Evolutionary conservation across 345 rosid species (phyloP).

Genomic region (Anacardium occidentale): DNA sequence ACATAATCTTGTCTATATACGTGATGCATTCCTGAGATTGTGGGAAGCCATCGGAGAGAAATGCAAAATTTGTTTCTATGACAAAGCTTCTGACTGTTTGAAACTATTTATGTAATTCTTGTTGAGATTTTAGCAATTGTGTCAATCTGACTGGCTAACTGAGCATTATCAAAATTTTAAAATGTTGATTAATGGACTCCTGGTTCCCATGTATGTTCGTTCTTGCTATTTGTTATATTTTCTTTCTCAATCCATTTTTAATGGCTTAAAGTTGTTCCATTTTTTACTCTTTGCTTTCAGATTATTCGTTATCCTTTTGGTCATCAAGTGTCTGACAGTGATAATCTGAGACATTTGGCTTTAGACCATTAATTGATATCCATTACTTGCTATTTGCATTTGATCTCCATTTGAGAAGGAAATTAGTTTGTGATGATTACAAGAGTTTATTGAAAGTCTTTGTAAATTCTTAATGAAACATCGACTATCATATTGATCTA

Average conservation of each 20-base stretch:
- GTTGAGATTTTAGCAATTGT: too few relatives aligned
- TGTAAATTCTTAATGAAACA: conserved; percentile 32
- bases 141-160: too few relatives aligned
- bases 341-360: too few relatives aligned
- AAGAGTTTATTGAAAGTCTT: conserved; percentile 18
- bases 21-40: too few relatives aligned
- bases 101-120: too few relatives aligned
- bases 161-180: too few relatives aligned
- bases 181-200: too few relatives aligned
- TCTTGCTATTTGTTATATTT: not conserved
- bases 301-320: not conserved
- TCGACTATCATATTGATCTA: conserved; percentile 39
- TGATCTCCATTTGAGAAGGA: not conserved
- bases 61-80: too few relatives aligned
- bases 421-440: conserved; percentile 36
- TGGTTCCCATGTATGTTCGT: not conserved
- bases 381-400: too few relatives aligned
- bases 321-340: not conserved
- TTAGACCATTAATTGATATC: conserved; percentile 1
- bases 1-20: too few relatives aligned
- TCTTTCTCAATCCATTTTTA: not conserved
- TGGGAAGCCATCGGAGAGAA: too few relatives aligned
- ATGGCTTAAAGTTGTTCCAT: not conserved
- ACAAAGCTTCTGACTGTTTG: too few relatives aligned
- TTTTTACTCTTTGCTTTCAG: not conserved